Evolutionary conservation across 2,329 filamentous ascomycete species (phyloP).

Genomic region (Hypoxylon sp.): DNA sequence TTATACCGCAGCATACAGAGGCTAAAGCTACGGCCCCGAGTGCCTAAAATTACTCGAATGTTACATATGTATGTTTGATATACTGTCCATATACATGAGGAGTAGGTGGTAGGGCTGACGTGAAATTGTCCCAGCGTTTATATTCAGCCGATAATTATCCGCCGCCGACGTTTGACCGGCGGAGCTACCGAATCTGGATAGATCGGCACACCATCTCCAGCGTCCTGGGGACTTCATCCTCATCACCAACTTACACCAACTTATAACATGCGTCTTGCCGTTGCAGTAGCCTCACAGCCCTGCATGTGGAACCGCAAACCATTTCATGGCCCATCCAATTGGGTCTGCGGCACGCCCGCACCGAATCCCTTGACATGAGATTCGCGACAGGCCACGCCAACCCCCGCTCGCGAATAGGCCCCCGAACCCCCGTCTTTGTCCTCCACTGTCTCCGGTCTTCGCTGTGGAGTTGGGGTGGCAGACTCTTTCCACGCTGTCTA

Average conservation of each 20-base stretch:
- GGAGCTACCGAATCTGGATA: constrained; percentile 28
- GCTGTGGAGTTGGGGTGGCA: constrained; percentile 33
- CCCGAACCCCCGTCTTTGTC: not conserved
- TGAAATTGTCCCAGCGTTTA: not conserved
- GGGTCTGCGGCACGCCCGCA: not conserved
- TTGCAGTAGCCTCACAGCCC: constrained; percentile 26
- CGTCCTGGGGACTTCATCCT: not conserved
- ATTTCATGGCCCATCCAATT: constrained; percentile 15
- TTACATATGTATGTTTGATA: too few relatives aligned
- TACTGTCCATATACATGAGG: too few relatives aligned
- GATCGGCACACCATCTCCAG: constrained; percentile 7
- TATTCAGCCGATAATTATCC: constrained; percentile 29
- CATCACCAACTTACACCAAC: not conserved
- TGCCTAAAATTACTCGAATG: not conserved
- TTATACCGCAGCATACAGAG: not conserved
- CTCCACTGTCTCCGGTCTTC: constrained; percentile 31
- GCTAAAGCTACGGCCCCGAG: not conserved
- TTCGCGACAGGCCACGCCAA: constrained; percentile 10
- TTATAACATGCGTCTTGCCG: not conserved
- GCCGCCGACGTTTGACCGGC: constrained; percentile 26
- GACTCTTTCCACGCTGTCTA: constrained; percentile 20
- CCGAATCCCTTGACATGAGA: constrained; percentile 5
- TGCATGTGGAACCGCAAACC: constrained; percentile 22
- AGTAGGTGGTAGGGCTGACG: too few relatives aligned
- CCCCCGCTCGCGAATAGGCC: constrained; percentile 25